Conservation (phyloP, 192 early-diverging fungal genomes). For the Gorgonomyces haynaldii region DNA sequence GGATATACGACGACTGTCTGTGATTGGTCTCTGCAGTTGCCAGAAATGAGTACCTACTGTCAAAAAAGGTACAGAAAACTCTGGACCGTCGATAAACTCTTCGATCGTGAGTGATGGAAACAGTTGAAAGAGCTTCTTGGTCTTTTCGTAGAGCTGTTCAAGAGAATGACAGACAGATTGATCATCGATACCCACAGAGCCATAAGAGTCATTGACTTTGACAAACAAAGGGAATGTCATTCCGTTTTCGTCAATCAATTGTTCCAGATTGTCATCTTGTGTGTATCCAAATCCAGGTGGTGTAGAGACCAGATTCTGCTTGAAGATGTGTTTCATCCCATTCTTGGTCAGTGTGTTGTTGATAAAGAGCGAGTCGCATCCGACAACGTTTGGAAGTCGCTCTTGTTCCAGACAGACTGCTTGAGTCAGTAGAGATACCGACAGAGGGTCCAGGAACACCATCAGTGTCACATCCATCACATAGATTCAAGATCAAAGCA, state of each 20-base stretch:
- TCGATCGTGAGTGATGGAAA: conserved; percentile 23
- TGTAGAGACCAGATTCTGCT: conserved; percentile 21
- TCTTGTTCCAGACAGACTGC: conserved; percentile 21
- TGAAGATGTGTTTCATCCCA: conserved; percentile 29
- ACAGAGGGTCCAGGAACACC: not conserved
- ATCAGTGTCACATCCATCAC: not conserved
- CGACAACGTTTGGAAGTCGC: conserved; percentile 21
- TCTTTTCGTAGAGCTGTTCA: conserved; percentile 13
- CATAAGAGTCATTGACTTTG: conserved; percentile 25
- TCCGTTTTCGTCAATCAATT: conserved; percentile 15
- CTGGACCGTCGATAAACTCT: conserved; percentile 28
- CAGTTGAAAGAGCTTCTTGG: conserved; percentile 12
- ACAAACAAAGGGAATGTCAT: conserved; percentile 27
- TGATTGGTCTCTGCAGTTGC: too few relatives aligned
- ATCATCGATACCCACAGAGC: conserved; percentile 24
- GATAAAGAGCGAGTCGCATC: conserved; percentile 28
- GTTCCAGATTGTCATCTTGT: conserved; percentile 9
- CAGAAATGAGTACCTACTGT: too few relatives aligned
- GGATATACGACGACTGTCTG: too few relatives aligned
- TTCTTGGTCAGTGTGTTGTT: conserved; percentile 27
- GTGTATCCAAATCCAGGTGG: conserved; percentile 23
- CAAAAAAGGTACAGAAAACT: conserved; percentile 26
- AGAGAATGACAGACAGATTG: conserved; percentile 20
- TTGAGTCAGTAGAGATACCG: too few relatives aligned
- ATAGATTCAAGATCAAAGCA: too few relatives aligned